phyloP scores from a whole-genome alignment of 495 filamentous ascomycete genomes.

The Acidomyces sp. region DNA sequence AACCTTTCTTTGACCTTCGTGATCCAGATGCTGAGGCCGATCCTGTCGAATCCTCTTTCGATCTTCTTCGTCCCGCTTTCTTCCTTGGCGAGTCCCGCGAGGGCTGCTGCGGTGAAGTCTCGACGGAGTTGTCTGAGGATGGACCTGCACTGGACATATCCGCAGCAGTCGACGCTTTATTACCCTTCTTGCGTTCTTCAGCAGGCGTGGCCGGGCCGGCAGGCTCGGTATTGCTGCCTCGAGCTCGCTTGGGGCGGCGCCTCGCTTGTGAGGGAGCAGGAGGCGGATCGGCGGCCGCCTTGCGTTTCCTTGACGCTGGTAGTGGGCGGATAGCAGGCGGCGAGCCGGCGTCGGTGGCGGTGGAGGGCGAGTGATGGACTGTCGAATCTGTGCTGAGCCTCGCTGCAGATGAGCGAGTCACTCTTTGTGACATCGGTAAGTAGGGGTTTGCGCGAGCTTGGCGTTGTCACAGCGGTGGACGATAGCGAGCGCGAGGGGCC shows the following conservation, averaged over 20 bases:
- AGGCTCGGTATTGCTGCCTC: constrained; percentile 7
- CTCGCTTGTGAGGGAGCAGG: constrained; percentile 17
- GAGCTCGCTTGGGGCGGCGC: constrained; percentile 16
- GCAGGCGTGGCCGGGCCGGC: constrained; percentile 13
- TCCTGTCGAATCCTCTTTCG: constrained; percentile 27
- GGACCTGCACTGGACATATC: constrained; percentile 58
- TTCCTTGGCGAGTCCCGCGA: constrained; percentile 46
- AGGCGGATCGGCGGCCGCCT: constrained; percentile 23
- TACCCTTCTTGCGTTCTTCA: constrained; percentile 12
- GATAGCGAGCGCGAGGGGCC: background rate
- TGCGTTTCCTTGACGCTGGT: constrained; percentile 24
- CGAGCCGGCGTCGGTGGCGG: constrained; percentile 14
- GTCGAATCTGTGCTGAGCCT: constrained; percentile 25
- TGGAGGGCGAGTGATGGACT: constrained; percentile 20
- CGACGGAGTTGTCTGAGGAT: constrained; percentile 26
- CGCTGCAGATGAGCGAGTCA: constrained; percentile 32
- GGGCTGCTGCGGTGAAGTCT: constrained; percentile 22
- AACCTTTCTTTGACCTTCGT: constrained; percentile 23
- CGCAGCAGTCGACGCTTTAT: constrained; percentile 47
- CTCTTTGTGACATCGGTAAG: constrained; percentile 32
- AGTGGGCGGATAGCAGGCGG: constrained; percentile 28
- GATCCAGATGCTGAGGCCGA: constrained; percentile 28
- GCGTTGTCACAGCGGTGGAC: too few species aligned
- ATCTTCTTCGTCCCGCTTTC: constrained; percentile 55
- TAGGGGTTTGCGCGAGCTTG: constrained; percentile 3